These are phyloP conservation scores for Mortierella alpina DNA, from an alignment of 192 early-diverging fungal genomes.

Conservation along the genomic window DNA sequence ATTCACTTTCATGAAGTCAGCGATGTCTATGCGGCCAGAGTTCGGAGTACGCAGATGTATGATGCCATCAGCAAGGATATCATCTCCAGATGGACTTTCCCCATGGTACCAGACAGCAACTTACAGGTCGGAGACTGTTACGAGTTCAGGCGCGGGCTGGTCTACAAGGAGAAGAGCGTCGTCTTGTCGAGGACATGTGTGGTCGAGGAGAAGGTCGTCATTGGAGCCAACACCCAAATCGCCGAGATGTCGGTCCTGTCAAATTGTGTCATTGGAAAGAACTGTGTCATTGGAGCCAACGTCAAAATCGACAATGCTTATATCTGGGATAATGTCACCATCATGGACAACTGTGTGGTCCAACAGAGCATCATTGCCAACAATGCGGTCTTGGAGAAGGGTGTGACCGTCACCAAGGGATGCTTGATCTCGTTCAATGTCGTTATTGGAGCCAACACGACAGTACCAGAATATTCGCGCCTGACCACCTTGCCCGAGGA, in stretches of 20 bases:
- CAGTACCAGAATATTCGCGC: constrained; percentile 72
- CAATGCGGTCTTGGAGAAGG: constrained; percentile 71
- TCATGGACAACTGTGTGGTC: constrained; percentile 77
- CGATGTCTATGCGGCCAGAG: constrained; percentile 74
- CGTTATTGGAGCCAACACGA: constrained; percentile 78
- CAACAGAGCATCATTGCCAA: constrained; percentile 81
- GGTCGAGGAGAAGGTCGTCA: constrained; percentile 82
- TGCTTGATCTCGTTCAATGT: constrained; percentile 76
- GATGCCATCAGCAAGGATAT: constrained; percentile 87
- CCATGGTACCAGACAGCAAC: constrained; percentile 92
- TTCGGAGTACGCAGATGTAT: constrained; percentile 78
- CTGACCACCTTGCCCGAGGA: constrained; percentile 61
- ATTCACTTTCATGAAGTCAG: constrained; percentile 85
- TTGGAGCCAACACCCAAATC: constrained; percentile 82
- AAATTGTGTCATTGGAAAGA: constrained; percentile 87
- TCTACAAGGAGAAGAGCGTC: constrained; percentile 87
- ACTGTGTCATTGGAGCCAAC: constrained; percentile 79
- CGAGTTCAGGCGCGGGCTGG: constrained; percentile 78
- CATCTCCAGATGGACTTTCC: constrained; percentile 92
- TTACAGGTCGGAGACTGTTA: constrained; percentile 76
- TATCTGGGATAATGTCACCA: constrained; percentile 82
- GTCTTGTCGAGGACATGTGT: constrained; percentile 75
- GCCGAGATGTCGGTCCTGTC: constrained; percentile 76
- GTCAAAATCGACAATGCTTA: constrained; percentile 85
- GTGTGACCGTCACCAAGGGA: constrained; percentile 76